These are phyloP conservation scores for Trichoderma sp. DNA, from an alignment of 2,329 filamentous ascomycete genomes.

Conservation along the genomic window DNA sequence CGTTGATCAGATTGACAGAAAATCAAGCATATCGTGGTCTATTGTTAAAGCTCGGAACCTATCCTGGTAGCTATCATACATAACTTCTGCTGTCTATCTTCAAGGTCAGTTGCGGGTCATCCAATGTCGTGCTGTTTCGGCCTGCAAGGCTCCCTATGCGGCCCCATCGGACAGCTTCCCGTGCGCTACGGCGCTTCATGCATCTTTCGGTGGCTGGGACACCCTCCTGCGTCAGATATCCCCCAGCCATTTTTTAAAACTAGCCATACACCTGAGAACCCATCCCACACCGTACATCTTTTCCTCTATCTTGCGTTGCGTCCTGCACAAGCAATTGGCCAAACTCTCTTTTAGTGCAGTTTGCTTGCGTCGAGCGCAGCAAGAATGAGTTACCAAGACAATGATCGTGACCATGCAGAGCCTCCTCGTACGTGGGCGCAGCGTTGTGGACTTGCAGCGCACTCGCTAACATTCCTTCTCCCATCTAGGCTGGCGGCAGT, in stretches of 20 bases:
- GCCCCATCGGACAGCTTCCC: constrained; percentile 13
- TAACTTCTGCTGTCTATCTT: not conserved
- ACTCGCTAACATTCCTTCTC: constrained; percentile 15
- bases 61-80: not conserved
- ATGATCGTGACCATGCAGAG: constrained; percentile 38
- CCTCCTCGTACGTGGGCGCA: constrained; percentile 35
- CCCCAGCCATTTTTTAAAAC: constrained; percentile 30
- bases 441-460: not conserved
- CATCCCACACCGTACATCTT: constrained; percentile 31
- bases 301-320: constrained; percentile 30
- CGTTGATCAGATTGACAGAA: not conserved
- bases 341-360: constrained; percentile 33
- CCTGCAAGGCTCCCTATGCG: not conserved
- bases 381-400: constrained; percentile 40
- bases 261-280: constrained; percentile 33
- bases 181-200: constrained; percentile 7
- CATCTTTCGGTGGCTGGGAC: constrained; percentile 22
- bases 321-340: constrained; percentile 36
- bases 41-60: not conserved
- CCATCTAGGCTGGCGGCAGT: constrained; percentile 18
- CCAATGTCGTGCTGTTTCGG: not conserved
- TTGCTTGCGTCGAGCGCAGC: constrained; percentile 22
- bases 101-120: not conserved
- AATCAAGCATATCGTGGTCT: not conserved
- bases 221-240: constrained; percentile 10